A percentile compares a stretch with the other conserved stretches of the same genome.
Conservation (phyloP, 106 monocot genomes). For the Amphibolis antarctica region DNA sequence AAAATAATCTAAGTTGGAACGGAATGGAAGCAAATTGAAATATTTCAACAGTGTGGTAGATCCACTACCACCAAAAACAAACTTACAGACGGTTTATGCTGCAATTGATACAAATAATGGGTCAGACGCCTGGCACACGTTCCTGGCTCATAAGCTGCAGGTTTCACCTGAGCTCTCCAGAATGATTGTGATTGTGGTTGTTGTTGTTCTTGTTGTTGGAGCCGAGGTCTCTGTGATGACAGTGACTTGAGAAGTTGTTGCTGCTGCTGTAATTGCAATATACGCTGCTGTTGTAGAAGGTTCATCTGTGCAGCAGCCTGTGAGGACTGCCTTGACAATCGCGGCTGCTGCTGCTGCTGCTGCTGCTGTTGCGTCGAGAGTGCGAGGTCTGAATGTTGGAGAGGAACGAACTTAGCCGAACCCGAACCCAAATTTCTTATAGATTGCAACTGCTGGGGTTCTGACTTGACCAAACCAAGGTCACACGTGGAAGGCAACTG, state of each 20-base stretch:
- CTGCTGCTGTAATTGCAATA: slow-evolving; percentile 37
- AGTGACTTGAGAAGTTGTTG: slow-evolving; percentile 32
- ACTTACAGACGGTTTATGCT: slow-evolving; percentile 72
- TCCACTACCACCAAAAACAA: not conserved
- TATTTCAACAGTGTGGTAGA: no score
- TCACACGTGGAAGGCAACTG: slow-evolving; percentile 1
- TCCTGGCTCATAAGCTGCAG: slow-evolving; percentile 64
- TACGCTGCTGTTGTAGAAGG: slow-evolving; percentile 27
- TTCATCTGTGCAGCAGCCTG: slow-evolving; percentile 14
- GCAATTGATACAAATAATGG: slow-evolving; percentile 85
- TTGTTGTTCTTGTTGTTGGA: slow-evolving; percentile 25
- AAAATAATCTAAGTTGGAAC: not conserved
- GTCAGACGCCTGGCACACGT: slow-evolving; percentile 78
- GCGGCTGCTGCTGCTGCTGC: slow-evolving; percentile 10
- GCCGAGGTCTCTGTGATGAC: slow-evolving; percentile 3
- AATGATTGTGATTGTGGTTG: slow-evolving; percentile 25
- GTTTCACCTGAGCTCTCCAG: slow-evolving; percentile 52
- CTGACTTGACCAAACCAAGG: slow-evolving; percentile 17
- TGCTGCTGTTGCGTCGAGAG: slow-evolving; percentile 41
- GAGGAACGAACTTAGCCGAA: slow-evolving; percentile 30
- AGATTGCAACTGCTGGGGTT: slow-evolving; percentile 36
- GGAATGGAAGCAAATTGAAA: no score
- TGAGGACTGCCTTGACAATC: slow-evolving; percentile 5
- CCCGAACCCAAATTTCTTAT: slow-evolving; percentile 20
- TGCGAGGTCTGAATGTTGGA: slow-evolving; percentile 14